These are phyloP conservation scores for Oenanthe sinensis DNA, from an alignment of 129 eudicot species.

Conservation along the genomic window DNA sequence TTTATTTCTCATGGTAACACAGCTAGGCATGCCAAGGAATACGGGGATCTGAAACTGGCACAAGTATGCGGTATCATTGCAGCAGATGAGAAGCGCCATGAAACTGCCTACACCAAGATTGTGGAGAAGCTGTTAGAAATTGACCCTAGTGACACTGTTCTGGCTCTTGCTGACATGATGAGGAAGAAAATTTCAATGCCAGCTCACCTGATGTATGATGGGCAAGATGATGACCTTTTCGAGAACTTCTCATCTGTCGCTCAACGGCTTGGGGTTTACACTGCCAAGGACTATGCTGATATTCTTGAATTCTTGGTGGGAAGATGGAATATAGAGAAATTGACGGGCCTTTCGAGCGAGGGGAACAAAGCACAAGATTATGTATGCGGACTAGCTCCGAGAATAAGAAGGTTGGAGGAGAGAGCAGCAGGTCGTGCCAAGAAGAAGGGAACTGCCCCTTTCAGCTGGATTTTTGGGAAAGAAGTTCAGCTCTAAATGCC, in stretches of 20 bases:
- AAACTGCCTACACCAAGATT: conserved; percentile 8
- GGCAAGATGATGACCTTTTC: conserved; percentile 12
- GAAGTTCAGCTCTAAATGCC: conserved; percentile 4
- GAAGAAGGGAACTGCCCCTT: conserved; percentile 7
- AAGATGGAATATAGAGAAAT: conserved; percentile 12
- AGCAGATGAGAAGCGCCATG: conserved; percentile 17
- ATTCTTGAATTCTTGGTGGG: conserved; percentile 12
- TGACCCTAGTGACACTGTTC: conserved; percentile 9
- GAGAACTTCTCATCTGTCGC: conserved; percentile 9
- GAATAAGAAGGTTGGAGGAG: conserved; percentile 14
- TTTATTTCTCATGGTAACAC: conserved; percentile 15
- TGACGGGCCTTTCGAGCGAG: conserved; percentile 9
- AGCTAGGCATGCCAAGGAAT: conserved; percentile 14
- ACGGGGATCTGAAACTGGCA: conserved; percentile 9
- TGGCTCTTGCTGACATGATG: conserved; percentile 14
- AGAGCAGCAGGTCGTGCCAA: conserved; percentile 11
- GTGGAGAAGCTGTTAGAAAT: conserved; percentile 13
- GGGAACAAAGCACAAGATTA: conserved; percentile 13
- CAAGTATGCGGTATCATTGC: conserved; percentile 13
- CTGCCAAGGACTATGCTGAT: conserved; percentile 15
- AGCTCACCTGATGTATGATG: conserved; percentile 14
- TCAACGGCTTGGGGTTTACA: conserved; percentile 13
- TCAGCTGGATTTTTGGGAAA: conserved; percentile 10
- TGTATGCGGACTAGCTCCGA: conserved; percentile 10
- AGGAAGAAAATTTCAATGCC: conserved; percentile 13